phyloP scores from a whole-genome alignment of 2,329 filamentous ascomycete genomes.

The Aspergillus hortae region DNA sequence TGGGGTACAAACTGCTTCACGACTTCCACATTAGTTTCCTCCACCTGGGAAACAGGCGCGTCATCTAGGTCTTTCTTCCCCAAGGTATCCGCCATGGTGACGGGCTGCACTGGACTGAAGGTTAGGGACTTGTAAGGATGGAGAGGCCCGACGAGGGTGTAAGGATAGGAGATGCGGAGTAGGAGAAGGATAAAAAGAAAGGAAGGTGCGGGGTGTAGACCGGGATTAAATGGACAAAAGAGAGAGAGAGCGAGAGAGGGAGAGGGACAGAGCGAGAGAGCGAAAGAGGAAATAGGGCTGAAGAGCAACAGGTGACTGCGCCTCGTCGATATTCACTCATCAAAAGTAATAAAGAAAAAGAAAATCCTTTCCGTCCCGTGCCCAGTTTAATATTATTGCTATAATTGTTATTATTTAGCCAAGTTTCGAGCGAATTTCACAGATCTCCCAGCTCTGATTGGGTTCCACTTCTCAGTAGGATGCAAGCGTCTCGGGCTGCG shows the following conservation, averaged over 20 bases:
- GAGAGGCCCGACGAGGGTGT: not conserved
- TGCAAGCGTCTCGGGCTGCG: not conserved
- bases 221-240: not conserved
- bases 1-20: constrained; percentile 13
- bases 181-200: not conserved
- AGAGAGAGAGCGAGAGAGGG: not conserved
- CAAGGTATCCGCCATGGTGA: constrained; percentile 11
- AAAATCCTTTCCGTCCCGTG: not conserved
- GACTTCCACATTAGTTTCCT: constrained; percentile 1
- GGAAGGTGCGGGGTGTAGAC: constrained; percentile 7
- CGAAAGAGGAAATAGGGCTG: constrained; percentile 7
- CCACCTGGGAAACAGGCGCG: constrained; percentile 1
- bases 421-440: not conserved
- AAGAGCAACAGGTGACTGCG: constrained; percentile 3
- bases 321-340: not conserved
- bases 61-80: constrained; percentile 7
- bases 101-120: not conserved
- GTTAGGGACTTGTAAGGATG: not conserved
- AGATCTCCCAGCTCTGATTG: not conserved
- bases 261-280: constrained; percentile 1
- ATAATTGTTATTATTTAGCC: not conserved
- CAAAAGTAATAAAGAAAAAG: not conserved
- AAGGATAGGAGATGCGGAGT: not conserved
- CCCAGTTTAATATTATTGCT: too few relatives aligned
- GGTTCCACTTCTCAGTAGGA: not conserved